These are phyloP conservation scores for Litsea cubeba DNA, from an alignment of 164 flowering plant species.

Conservation along the genomic window DNA sequence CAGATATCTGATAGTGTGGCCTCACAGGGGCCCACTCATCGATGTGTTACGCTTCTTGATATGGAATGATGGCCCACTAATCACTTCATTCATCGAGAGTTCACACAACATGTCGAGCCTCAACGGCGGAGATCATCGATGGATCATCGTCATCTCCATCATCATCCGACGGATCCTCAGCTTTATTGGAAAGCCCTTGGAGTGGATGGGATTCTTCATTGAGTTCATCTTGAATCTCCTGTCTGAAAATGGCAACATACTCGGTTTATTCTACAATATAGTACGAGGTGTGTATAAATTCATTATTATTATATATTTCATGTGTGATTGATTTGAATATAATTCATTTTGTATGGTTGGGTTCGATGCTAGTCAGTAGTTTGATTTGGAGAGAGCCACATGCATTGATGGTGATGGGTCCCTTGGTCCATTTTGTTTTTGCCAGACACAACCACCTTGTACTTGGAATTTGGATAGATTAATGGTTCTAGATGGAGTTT, in stretches of 20 bases:
- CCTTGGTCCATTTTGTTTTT: not conserved
- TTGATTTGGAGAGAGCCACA: not conserved
- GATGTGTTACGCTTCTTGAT: too few species aligned
- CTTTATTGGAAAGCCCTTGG: constrained; percentile 56
- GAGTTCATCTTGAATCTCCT: constrained; percentile 69
- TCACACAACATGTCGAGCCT: constrained; percentile 11
- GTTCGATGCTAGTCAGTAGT: too few species aligned
- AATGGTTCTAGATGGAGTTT: too few species aligned
- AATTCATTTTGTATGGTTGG: not conserved
- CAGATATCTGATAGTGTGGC: too few species aligned
- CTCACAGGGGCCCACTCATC: too few species aligned
- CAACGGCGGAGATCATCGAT: constrained; percentile 31
- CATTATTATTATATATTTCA: not conserved
- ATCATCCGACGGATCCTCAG: constrained; percentile 41
- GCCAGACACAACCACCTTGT: not conserved
- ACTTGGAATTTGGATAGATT: too few species aligned
- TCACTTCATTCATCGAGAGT: constrained; percentile 34
- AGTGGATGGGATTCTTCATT: constrained; percentile 47
- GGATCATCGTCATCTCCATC: constrained; percentile 63
- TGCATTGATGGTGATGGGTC: not conserved
- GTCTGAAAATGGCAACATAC: constrained; percentile 41
- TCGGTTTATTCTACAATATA: constrained; percentile 39
- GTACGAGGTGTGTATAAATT: constrained; percentile 35
- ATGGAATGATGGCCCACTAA: too few species aligned
- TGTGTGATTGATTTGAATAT: not conserved